A percentile compares a stretch with the other conserved stretches of the same genome.
Conservation (phyloP, 2,329 filamentous ascomycete species). For the Apiospora saccharicola region DNA sequence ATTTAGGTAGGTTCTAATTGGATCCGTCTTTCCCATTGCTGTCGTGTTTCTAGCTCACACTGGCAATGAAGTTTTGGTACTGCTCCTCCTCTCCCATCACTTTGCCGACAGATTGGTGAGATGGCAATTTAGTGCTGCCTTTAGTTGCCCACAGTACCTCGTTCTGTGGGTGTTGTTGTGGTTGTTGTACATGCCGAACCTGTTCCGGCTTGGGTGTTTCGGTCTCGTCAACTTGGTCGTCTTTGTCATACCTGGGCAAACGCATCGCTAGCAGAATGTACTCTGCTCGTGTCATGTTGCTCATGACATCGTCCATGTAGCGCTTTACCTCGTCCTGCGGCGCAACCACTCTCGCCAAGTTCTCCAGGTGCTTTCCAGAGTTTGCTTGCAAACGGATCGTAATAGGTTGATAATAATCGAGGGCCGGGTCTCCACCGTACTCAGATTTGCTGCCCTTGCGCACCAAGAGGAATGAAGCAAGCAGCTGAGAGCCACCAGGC, state of each 20-base stretch:
- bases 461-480: slow-evolving; percentile 80
- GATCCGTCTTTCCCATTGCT: background rate
- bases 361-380: slow-evolving; percentile 65
- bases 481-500: slow-evolving; percentile 63
- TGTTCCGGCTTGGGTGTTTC: slow-evolving; percentile 37
- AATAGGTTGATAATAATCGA: slow-evolving; percentile 81
- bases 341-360: slow-evolving; percentile 67
- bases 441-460: slow-evolving; percentile 74
- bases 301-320: slow-evolving; percentile 77
- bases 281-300: slow-evolving; percentile 72
- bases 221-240: slow-evolving; percentile 41
- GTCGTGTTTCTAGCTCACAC: slow-evolving; percentile 44
- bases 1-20: background rate
- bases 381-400: slow-evolving; percentile 66
- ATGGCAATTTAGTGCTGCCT: slow-evolving; percentile 29
- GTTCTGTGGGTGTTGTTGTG: slow-evolving; percentile 27
- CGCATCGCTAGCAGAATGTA: slow-evolving; percentile 73
- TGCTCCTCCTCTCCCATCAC: slow-evolving; percentile 51
- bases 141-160: slow-evolving; percentile 47
- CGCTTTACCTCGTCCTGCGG: slow-evolving; percentile 67
- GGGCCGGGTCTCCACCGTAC: slow-evolving; percentile 65
- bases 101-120: slow-evolving; percentile 35
- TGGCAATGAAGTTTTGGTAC: slow-evolving; percentile 54
- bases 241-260: slow-evolving; percentile 57
- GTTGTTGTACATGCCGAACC: slow-evolving; percentile 30